Conservation (phyloP, 371 early-diverging fungal species). For the Smittium culicis region DNA sequence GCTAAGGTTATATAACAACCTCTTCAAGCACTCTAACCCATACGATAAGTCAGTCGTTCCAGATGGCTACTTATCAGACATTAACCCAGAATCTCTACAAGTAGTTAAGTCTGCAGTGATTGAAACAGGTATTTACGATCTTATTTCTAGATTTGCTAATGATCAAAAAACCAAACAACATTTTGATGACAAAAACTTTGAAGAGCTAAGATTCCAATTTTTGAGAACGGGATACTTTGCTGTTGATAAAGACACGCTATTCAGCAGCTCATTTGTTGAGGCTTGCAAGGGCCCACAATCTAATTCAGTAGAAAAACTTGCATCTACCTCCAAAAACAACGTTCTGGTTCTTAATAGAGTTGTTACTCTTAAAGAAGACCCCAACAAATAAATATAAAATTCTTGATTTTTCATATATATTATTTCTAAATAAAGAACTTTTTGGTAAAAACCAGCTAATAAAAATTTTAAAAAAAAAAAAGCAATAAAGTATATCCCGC, state of each 20-base stretch:
- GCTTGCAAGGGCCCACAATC: constrained; percentile 18
- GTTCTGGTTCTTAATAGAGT: constrained; percentile 71
- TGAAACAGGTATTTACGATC: constrained; percentile 69
- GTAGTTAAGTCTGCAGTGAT: constrained; percentile 56
- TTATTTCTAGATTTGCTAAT: constrained; percentile 23
- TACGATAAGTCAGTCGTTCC: constrained; percentile 59
- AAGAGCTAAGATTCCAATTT: constrained; percentile 89
- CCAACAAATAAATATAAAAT: constrained; percentile 58
- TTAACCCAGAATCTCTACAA: constrained; percentile 67
- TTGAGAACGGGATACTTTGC: constrained; percentile 95
- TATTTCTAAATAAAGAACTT: too few relatives aligned
- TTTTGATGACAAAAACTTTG: constrained; percentile 20
- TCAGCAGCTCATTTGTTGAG: constrained; percentile 30
- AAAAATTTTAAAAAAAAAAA: too few relatives aligned
- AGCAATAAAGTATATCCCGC: too few relatives aligned
- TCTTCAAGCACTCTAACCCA: constrained; percentile 88
- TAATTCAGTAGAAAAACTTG: constrained; percentile 21
- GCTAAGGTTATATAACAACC: constrained; percentile 65
- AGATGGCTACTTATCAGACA: constrained; percentile 84
- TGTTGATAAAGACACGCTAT: constrained; percentile 73
- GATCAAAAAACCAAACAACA: constrained; percentile 17
- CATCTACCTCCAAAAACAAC: constrained; percentile 19
- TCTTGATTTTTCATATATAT: too few relatives aligned
- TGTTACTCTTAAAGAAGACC: constrained; percentile 83
- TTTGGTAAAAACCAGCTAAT: too few relatives aligned